Base-by-base conservation (phyloP, 352 stramenopile genomes). In the Phytopythium mirpurense region DNA sequence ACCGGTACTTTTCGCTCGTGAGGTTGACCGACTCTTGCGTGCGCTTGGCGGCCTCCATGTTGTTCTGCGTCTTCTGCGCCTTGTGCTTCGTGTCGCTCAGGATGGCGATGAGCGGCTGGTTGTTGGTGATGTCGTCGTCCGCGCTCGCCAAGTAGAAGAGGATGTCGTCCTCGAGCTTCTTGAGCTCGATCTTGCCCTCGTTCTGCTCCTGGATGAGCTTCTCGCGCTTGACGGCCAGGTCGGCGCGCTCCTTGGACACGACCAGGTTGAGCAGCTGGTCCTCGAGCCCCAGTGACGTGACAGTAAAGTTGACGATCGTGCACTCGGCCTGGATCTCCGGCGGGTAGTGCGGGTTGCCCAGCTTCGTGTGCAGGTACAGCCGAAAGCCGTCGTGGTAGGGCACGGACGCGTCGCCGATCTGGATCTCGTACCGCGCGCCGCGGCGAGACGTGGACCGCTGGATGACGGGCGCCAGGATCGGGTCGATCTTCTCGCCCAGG, bases 101-200 rank as follows among this genome's bases (percentile, higher is more conserved):
- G 57, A 96, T 96, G 42, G 95, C 89, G 62, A 98, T 98, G 9
- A 98, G 69, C 37, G 96, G 89, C 51, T 98, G 93, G 69, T 99
- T 97, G 72, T 98, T 97, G 27, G 93, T 98, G 57, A 99, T 98
- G 68, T 98, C 94, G 41, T 96, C 96, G 68, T 98, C 88, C 0
- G 92, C 92, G 54, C 79, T 97, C n/a, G 95, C 91, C 5, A 98
- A 68, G 56, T 97, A 96, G 57, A 94, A 96, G 10, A 98, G 64
- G 54, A 98, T 98, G 42, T 96, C 92, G 53, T 98, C 93, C 57
- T 98, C 93, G 18, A 98, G 74, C 56, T 97, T 96, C 64, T 98
- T 98, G 32, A 98, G 83, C 59, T 97, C 96, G 60, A 98, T 98
- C 60, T 97, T 98, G 63, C 96, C 96, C 38, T 96, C 81, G 60